A percentile compares a stretch with the other conserved stretches of the same genome.
Evolutionary conservation across 192 early-diverging fungal genomes (phyloP).

Genomic region (Geranomyces variabilis): DNA sequence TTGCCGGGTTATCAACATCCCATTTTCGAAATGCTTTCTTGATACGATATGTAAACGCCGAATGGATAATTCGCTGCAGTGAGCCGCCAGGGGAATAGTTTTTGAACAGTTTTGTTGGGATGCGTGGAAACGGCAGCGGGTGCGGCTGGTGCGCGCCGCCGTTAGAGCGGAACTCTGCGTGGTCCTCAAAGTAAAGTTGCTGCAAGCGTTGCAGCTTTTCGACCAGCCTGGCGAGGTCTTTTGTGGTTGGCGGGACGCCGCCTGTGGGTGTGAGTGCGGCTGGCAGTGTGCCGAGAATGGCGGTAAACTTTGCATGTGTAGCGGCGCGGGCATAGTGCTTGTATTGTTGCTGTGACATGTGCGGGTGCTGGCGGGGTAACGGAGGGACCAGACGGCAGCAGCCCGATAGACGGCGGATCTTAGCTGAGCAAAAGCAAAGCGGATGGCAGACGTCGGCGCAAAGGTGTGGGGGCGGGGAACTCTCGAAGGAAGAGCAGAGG

Average conservation of each 20-base stretch:
- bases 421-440: no score
- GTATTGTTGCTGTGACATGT: background rate
- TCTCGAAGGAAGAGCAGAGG: no score
- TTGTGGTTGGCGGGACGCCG: conserved; percentile 8
- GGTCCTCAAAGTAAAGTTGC: background rate
- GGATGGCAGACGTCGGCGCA: no score
- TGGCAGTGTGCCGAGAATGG: conserved; percentile 9
- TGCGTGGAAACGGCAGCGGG: conserved; percentile 18
- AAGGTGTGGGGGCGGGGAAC: no score
- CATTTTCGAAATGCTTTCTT: conserved; percentile 15
- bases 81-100: conserved; percentile 20
- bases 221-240: conserved; percentile 21
- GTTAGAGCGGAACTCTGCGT: background rate
- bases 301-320: conserved; percentile 8
- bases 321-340: conserved; percentile 12
- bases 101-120: conserved; percentile 36
- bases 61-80: conserved; percentile 18
- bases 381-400: no score
- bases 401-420: no score
- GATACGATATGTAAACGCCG: conserved; percentile 13
- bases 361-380: no score
- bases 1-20: conserved; percentile 24
- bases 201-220: conserved; percentile 26
- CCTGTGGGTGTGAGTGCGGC: background rate
- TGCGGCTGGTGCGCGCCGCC: background rate